Conservation (phyloP, 139 green algal species). For the Tetradesmus lagerheimii region DNA sequence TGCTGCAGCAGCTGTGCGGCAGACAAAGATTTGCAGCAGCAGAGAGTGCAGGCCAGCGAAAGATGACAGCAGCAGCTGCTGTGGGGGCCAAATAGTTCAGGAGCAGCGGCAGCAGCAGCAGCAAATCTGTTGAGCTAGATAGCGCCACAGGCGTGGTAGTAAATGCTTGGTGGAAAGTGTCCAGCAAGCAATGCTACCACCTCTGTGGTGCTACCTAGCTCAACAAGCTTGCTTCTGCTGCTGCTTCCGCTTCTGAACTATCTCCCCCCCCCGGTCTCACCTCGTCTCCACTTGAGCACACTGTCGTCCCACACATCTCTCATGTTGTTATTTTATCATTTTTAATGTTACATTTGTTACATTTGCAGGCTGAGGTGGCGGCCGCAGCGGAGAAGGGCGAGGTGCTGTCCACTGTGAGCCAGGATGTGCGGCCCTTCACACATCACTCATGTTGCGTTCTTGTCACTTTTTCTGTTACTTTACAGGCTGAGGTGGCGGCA, state of each 20-base stretch:
- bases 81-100: background rate
- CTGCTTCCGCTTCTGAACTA: no score
- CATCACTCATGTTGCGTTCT: no score
- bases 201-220: no score
- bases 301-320: no score
- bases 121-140: no score
- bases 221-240: no score
- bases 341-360: background rate
- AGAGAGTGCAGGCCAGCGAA: background rate
- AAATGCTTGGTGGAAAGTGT: no score
- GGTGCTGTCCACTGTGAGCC: constrained; percentile 80
- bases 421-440: constrained; percentile 92
- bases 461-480: background rate
- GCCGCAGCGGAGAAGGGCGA: constrained; percentile 76
- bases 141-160: no score
- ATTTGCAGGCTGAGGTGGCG: constrained; percentile 59
- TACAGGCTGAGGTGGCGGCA: constrained; percentile 60
- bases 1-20: background rate
- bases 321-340: no score
- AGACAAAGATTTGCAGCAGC: background rate
- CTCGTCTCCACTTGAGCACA: no score
- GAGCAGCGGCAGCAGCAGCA: background rate
- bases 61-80: background rate
- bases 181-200: no score
- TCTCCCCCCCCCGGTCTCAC: no score